Evolutionary conservation across 2,329 filamentous ascomycete genomes (phyloP), one percentile per base, ranked within the genome.

Genomic region (Nannizzia gypsea): DNA sequence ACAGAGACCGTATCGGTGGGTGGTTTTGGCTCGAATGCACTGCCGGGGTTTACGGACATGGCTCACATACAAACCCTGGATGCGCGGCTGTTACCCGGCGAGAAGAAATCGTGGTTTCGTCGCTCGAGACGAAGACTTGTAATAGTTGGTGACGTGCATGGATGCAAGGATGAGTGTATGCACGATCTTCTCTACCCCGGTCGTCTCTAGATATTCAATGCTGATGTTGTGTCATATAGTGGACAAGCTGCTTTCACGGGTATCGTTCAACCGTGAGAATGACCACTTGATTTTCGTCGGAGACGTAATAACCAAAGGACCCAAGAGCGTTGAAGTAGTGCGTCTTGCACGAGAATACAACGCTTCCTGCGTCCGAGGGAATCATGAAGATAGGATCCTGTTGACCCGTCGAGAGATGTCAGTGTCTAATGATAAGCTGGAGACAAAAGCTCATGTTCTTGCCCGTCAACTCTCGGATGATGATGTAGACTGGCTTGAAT

Each of bases 101-200:
- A 68, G 44, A 67, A 68, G 40, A 69, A 73, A 31, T 60, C 65
- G 22, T 59, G 59, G 22, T 56, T 65, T 40, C 59, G 31, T 11
- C 65, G 67, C 6, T 70, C 69, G 60, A 57, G 75, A 22, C 83
- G 81, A 59, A 79, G 90, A 17, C 76, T 99, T 24, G 77, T 97
- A 36, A 79, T 97, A 62, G 79, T 97, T 36, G 92, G 93, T 59
- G 93, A 99, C 74, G 89, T 97, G 13, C 92, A 97, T 75, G 93
- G 93, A 56, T 93, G 93, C 77, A 83, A 83, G 66, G 71, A 81
- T 11, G 82, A 90, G 63, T 78, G 89, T 69, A 74, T 78, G 70
- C 26, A 46, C n/a, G 6, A 8, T 42, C 4, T 3, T n/a, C n/a
- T n/a, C n/a, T n/a, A n/a, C n/a, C n/a, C n/a, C n/a, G 15, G 38